Percentiles rank a stretch among this genome's conserved stretches.
phyloP scores from a whole-genome alignment of 2,329 filamentous ascomycete genomes.

The Botrytis deweyae region DNA sequence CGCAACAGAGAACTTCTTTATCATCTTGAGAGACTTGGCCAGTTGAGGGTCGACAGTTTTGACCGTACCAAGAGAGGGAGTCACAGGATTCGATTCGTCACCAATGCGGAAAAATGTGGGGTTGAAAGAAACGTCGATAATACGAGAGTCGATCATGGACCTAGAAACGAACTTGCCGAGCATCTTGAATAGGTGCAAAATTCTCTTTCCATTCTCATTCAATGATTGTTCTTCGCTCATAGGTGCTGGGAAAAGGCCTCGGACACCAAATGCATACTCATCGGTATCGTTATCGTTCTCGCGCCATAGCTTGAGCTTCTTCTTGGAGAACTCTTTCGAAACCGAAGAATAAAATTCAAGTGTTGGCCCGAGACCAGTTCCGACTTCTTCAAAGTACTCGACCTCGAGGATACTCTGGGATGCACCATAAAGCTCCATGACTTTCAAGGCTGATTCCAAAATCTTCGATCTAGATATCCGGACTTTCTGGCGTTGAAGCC shows the following conservation, averaged over 20 bases:
- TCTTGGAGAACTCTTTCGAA: constrained; percentile 95
- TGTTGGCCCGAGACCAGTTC: constrained; percentile 91
- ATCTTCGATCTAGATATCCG: constrained; percentile 94
- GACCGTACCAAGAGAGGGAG: constrained; percentile 83
- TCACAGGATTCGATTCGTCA: constrained; percentile 62
- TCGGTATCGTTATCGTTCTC: constrained; percentile 75
- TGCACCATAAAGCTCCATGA: constrained; percentile 98
- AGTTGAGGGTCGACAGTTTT: constrained; percentile 85
- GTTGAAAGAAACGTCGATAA: constrained; percentile 97
- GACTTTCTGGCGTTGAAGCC: constrained; percentile 95
- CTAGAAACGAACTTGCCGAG: constrained; percentile 96
- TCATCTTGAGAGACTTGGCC: constrained; percentile 78
- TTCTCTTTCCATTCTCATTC: constrained; percentile 79
- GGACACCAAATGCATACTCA: constrained; percentile 81
- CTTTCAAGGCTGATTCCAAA: constrained; percentile 92
- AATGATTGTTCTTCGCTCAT: constrained; percentile 75
- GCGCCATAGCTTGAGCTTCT: constrained; percentile 94
- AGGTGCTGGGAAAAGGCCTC: constrained; percentile 87
- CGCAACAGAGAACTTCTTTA: constrained; percentile 81
- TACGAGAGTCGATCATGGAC: constrained; percentile 96
- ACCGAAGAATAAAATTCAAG: constrained; percentile 98
- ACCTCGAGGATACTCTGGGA: constrained; percentile 95
- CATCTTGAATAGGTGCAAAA: constrained; percentile 85
- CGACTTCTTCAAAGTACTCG: constrained; percentile 98
- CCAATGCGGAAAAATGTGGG: constrained; percentile 96